These are phyloP conservation scores for Fusarium austroafricanum DNA, from an alignment of 2,329 filamentous ascomycete species.

Conservation along the genomic window DNA sequence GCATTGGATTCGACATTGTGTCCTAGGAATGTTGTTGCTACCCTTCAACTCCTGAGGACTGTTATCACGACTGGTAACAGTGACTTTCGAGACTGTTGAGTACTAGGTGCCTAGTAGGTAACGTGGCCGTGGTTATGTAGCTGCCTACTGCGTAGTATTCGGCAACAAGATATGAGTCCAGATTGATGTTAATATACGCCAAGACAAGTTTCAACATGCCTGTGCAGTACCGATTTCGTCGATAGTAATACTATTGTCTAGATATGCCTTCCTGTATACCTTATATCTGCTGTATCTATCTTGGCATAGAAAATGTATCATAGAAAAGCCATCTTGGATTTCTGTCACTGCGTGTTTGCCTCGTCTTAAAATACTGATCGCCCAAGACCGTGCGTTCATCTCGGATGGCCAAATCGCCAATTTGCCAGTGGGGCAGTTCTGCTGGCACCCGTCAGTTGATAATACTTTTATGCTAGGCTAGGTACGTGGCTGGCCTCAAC, in stretches of 20 bases:
- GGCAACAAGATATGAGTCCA: neutral
- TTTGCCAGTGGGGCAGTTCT: constrained; percentile 21
- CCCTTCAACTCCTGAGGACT: neutral
- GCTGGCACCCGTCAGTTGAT: constrained; percentile 21
- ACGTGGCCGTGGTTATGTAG: too few species aligned
- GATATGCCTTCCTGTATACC: too few species aligned
- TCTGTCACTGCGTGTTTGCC: neutral
- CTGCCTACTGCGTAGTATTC: too few species aligned
- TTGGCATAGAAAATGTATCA: neutral
- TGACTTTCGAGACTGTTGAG: neutral
- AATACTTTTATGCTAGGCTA: constrained; percentile 17
- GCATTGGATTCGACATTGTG: neutral
- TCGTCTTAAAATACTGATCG: constrained; percentile 30
- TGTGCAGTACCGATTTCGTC: too few species aligned
- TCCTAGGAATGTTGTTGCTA: neutral
- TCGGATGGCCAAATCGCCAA: constrained; percentile 33
- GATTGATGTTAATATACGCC: neutral
- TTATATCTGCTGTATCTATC: neutral
- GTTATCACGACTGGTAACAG: neutral
- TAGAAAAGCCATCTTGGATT: neutral
- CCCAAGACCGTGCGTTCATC: constrained; percentile 20
- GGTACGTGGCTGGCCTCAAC: constrained; percentile 37
- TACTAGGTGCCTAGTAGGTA: too few species aligned
- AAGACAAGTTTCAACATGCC: neutral
- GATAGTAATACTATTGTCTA: too few species aligned